Evolutionary conservation across 2,329 filamentous ascomycete species (phyloP).

Genomic region (Aspergillus novofumigatus): DNA sequence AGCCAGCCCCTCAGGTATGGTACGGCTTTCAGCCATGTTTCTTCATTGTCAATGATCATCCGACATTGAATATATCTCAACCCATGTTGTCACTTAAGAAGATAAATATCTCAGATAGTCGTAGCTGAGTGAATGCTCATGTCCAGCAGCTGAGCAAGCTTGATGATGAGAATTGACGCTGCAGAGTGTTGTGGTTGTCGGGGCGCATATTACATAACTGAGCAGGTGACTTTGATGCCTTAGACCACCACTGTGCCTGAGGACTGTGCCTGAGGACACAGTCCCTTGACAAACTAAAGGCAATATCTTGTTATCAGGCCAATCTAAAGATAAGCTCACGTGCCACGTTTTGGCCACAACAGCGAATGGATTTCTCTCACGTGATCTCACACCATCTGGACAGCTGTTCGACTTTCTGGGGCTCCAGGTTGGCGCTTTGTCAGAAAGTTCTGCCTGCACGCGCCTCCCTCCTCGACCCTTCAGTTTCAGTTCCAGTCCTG

Average conservation of each 20-base stretch:
- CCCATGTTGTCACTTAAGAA: conserved; percentile 4
- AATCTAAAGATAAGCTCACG: background rate
- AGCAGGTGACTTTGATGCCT: conserved; percentile 10
- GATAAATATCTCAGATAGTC: background rate
- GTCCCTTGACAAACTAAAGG: conserved; percentile 1
- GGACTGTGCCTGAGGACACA: conserved; percentile 13
- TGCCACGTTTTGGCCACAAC: background rate
- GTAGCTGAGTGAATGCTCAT: conserved; percentile 10
- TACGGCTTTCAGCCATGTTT: background rate
- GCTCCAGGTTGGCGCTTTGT: conserved; percentile 9
- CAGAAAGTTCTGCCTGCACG: conserved; percentile 19
- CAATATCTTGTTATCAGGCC: background rate
- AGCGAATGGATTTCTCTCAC: conserved; percentile 7
- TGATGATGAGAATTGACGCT: conserved; percentile 10
- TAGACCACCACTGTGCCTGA: conserved; percentile 6
- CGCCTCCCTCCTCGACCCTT: conserved; percentile 8
- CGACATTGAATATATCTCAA: background rate
- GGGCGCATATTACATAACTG: conserved; percentile 15
- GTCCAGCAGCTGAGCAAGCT: conserved; percentile 4
- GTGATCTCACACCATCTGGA: conserved; percentile 18
- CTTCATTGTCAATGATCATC: background rate
- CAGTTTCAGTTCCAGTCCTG: conserved; percentile 3
- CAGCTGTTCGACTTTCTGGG: conserved; percentile 23
- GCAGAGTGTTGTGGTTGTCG: conserved; percentile 14
- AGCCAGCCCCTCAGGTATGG: conserved; percentile 7